phyloP scores from a whole-genome alignment of 257 asterid genomes.

The Vinca minor region DNA sequence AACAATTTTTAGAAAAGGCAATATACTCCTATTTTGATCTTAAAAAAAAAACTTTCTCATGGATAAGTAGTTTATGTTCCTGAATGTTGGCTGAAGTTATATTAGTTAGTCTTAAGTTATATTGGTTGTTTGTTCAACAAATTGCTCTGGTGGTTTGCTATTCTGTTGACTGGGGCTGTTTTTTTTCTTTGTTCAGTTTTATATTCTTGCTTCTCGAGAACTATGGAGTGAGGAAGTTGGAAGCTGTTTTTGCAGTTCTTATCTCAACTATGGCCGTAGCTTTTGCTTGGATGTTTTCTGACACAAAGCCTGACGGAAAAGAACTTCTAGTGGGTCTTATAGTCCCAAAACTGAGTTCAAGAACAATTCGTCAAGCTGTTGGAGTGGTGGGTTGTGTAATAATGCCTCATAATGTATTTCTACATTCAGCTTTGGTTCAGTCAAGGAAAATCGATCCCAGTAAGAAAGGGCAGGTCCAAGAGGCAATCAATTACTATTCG shows the following conservation, averaged over 20 bases:
- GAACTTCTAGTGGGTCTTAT: conserved; percentile 79
- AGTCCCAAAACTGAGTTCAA: conserved; percentile 83
- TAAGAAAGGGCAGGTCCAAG: conserved; percentile 77
- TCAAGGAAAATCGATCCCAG: conserved; percentile 70
- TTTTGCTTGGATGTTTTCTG: conserved; percentile 99
- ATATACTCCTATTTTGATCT: neutral
- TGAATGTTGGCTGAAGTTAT: too few relatives aligned
- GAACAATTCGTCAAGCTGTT: conserved; percentile 92
- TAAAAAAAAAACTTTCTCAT: neutral
- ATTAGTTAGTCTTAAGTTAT: too few relatives aligned
- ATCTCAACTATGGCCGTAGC: conserved; percentile 86
- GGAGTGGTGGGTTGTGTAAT: conserved; percentile 98
- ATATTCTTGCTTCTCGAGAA: conserved; percentile 90
- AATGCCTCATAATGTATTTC: conserved; percentile 97
- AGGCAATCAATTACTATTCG: conserved; percentile 73
- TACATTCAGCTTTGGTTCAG: conserved; percentile 95
- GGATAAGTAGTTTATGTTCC: neutral
- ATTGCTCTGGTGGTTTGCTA: conserved; percentile 6
- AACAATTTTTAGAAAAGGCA: neutral
- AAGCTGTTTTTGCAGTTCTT: conserved; percentile 92
- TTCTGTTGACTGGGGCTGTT: conserved; percentile 18
- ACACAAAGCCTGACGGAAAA: conserved; percentile 63
- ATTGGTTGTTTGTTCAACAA: neutral
- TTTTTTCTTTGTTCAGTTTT: conserved; percentile 49
- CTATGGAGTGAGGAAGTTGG: conserved; percentile 98